Evolutionary conservation across 306 rosid genomes (phyloP).

Genomic region (Quercus glauca): DNA sequence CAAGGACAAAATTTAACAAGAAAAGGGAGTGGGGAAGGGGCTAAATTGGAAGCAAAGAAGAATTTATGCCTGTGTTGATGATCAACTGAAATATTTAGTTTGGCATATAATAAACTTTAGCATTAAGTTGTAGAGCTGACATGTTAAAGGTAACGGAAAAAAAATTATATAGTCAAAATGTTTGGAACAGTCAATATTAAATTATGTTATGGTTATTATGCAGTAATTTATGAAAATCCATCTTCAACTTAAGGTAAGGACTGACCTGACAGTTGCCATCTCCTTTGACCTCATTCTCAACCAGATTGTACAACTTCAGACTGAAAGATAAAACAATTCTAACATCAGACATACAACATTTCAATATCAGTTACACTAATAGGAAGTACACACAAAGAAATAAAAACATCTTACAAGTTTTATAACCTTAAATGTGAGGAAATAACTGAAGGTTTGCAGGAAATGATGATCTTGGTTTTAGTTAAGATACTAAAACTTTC

Average conservation of each 20-base stretch:
- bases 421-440: background rate
- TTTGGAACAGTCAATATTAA: too few relatives aligned
- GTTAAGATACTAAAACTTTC: too few relatives aligned
- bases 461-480: background rate
- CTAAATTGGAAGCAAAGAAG: too few relatives aligned
- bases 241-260: background rate
- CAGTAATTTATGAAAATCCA: background rate
- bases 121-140: background rate
- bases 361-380: background rate
- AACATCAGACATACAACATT: conserved; percentile 26
- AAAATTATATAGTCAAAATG: too few relatives aligned
- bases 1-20: too few relatives aligned
- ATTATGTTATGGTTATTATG: too few relatives aligned
- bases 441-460: background rate
- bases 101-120: background rate
- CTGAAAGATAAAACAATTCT: conserved; percentile 35
- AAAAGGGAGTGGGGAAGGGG: too few relatives aligned
- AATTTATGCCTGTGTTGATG: too few relatives aligned
- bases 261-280: conserved; percentile 98
- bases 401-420: too few relatives aligned
- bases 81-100: too few relatives aligned
- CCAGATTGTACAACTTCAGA: conserved; percentile 75
- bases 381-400: too few relatives aligned
- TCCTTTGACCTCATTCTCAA: conserved; percentile 76
- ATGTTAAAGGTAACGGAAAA: too few relatives aligned